Base-by-base conservation (phyloP, 345 rosid genomes). In the Gossypium australe region DNA sequence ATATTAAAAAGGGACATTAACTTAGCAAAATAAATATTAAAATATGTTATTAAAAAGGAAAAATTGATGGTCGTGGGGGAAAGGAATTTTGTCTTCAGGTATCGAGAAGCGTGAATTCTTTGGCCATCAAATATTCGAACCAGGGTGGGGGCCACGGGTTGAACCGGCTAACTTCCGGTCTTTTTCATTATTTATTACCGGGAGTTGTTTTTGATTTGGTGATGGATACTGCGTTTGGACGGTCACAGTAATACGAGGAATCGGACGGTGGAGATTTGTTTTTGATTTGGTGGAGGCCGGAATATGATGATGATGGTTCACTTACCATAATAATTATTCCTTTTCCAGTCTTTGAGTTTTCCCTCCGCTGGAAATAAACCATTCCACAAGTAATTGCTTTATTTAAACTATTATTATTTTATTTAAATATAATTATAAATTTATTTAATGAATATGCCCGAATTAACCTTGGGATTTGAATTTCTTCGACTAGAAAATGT, bases 61-160 rank as follows among this genome's bases (percentile, higher is more conserved):
- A 77, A 82, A 13, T 75, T 80, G n/a, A 56, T 57, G 60, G 49
- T 43, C 44, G 78, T 77, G 80, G 79, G 49, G 22, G 84, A 72
- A 86, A 85, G 75, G 85, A 83, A 85, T 85, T 22, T 22, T 78
- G 29, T 69, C 75, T 70, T 71, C 73, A 69, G 20, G 24, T 69
- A 52, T 72, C 29, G 82, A 75, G 80, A 80, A 51, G 80, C 83
- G 87, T 86, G 86, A 82, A 79, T 76, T 79, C 83, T 76, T 80
- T 79, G 83, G 84, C 65, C 81, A 67, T 73, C 84, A 77, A 75
- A 84, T 84, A 86, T 86, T 84, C 87, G 72, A 48, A n/a, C 38
- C 69, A 14, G 17, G n/a, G 22, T 20, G 52, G 57, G 43, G 47
- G 59, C 69, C 58, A 44, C 44, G 59, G 47, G 17, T 24, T 24